phyloP scores from a whole-genome alignment of 2,329 filamentous ascomycete species.

The Colletotrichum phormii region DNA sequence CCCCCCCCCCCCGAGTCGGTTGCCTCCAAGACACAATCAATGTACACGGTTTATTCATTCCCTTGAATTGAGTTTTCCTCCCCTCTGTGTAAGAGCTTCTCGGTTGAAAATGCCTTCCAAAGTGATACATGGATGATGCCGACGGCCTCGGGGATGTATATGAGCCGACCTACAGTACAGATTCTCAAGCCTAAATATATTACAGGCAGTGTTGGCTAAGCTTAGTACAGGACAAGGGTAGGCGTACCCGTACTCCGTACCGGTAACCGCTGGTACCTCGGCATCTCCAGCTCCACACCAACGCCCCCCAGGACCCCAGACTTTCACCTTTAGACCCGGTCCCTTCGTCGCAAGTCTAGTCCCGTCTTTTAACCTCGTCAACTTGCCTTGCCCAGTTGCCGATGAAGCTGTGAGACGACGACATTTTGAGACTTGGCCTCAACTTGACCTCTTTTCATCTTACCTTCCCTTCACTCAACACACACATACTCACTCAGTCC shows the following conservation, averaged over 20 bases:
- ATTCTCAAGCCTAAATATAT: too few relatives aligned
- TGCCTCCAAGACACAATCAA: not conserved
- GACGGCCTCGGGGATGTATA: too few relatives aligned
- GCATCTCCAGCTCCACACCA: conserved; percentile 21
- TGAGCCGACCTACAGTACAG: not conserved
- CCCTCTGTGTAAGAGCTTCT: not conserved
- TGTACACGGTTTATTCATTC: not conserved
- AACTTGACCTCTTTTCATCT: not conserved
- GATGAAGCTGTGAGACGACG: not conserved
- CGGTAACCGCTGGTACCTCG: conserved; percentile 30
- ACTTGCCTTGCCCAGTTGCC: not conserved
- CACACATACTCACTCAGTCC: not conserved
- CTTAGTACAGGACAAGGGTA: too few relatives aligned
- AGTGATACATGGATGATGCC: not conserved
- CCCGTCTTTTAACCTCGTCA: not conserved
- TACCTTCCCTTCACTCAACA: not conserved
- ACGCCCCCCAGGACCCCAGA: conserved; percentile 14
- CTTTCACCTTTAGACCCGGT: too few relatives aligned
- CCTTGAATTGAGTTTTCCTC: not conserved
- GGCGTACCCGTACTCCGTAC: not conserved
- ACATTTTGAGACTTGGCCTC: not conserved
- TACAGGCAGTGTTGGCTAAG: too few relatives aligned
- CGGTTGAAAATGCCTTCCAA: not conserved
- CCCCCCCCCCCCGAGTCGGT: not conserved
- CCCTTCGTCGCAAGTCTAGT: not conserved